phyloP scores from a whole-genome alignment of 352 stramenopile species.

The Phytophthora cryptogea region DNA sequence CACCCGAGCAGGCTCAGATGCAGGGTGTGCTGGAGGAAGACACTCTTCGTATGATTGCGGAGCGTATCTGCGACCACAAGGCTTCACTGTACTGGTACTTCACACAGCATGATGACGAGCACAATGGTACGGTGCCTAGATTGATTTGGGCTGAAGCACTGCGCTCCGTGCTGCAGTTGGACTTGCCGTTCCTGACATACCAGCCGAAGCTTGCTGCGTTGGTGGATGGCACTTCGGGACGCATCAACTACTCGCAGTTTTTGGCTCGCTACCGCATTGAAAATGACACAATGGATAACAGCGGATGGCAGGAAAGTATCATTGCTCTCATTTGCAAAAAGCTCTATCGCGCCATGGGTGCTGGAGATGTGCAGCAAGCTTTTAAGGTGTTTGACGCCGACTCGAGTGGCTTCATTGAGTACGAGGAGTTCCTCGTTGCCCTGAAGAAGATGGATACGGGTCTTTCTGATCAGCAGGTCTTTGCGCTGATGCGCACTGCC shows the following conservation, averaged over 20 bases:
- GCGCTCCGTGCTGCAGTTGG: constrained; percentile 90
- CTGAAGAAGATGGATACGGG: constrained; percentile 93
- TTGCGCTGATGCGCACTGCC: constrained; percentile 92
- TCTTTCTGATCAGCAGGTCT: constrained; percentile 91
- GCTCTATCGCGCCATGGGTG: constrained; percentile 91
- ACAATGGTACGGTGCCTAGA: constrained; percentile 82
- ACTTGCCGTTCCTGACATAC: constrained; percentile 92
- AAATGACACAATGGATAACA: constrained; percentile 85
- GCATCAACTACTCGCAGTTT: constrained; percentile 95
- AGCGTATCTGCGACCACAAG: constrained; percentile 92
- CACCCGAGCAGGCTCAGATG: constrained; percentile 65
- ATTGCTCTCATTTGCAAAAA: constrained; percentile 93
- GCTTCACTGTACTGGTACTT: constrained; percentile 95
- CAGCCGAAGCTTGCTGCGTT: constrained; percentile 86
- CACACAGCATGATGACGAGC: constrained; percentile 91
- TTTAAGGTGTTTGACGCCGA: constrained; percentile 93
- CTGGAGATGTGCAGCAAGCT: constrained; percentile 85
- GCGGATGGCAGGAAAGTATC: constrained; percentile 90
- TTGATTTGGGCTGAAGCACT: constrained; percentile 92
- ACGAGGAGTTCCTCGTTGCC: constrained; percentile 92
- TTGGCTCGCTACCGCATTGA: constrained; percentile 93
- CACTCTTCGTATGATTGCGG: constrained; percentile 93
- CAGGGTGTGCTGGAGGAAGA: constrained; percentile 88
- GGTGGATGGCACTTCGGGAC: constrained; percentile 69
- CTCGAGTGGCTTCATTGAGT: constrained; percentile 91